Evolutionary conservation across 2,329 filamentous ascomycete genomes (phyloP).

Genomic region (Claviceps sp.): DNA sequence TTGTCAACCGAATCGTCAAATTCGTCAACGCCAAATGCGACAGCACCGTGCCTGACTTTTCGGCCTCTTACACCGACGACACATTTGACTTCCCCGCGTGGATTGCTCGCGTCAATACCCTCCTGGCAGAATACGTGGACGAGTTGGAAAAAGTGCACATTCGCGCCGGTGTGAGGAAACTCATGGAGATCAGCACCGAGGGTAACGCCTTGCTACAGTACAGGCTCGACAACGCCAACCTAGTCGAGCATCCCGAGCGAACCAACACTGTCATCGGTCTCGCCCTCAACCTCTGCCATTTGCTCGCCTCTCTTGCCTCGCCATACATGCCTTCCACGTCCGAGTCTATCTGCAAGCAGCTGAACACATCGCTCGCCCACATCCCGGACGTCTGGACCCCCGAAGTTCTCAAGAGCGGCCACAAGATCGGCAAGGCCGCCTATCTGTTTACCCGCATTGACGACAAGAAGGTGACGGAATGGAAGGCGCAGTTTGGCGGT

Average conservation of each 20-base stretch:
- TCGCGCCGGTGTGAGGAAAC: conserved; percentile 48
- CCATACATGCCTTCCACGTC: conserved; percentile 80
- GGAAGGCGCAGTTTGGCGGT: conserved; percentile 64
- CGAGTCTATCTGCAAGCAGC: conserved; percentile 62
- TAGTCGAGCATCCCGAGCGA: conserved; percentile 39
- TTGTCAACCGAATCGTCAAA: conserved; percentile 62
- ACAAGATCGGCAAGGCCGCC: conserved; percentile 68
- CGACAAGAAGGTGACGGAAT: conserved; percentile 67
- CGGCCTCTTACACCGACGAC: conserved; percentile 42
- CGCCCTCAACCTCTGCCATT: conserved; percentile 72
- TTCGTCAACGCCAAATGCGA: conserved; percentile 66
- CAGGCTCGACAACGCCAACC: conserved; percentile 40
- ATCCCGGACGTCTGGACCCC: conserved; percentile 49
- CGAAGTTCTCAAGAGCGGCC: conserved; percentile 53
- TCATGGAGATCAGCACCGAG: conserved; percentile 52
- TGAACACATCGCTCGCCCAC: conserved; percentile 38
- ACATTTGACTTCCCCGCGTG: conserved; percentile 24
- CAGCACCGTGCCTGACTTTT: conserved; percentile 51
- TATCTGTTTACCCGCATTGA: conserved; percentile 78
- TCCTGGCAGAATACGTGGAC: conserved; percentile 52
- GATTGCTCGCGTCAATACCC: conserved; percentile 31
- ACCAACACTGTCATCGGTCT: conserved; percentile 53
- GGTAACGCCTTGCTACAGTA: conserved; percentile 39
- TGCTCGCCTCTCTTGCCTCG: conserved; percentile 64
- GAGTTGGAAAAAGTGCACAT: conserved; percentile 61